Evolutionary conservation across 495 filamentous ascomycete genomes (phyloP), one percentile per base, ranked within the genome.

Genomic region (Amniculicola lignicola): DNA sequence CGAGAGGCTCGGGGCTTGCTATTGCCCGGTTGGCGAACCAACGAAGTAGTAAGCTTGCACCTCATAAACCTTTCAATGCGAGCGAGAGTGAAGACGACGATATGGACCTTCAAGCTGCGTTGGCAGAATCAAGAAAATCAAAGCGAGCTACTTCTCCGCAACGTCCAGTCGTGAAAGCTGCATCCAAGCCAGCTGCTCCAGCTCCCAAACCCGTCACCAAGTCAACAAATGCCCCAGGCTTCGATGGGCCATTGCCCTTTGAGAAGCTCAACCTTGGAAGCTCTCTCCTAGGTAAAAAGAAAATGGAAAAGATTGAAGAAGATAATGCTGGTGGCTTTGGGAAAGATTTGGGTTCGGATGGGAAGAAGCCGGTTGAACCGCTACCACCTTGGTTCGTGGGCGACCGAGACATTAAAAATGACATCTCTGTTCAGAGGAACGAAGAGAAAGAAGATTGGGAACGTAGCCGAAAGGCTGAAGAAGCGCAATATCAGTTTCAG

Each of bases 351-450:
- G 62, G 63, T 33, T 24, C 59, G 5, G 64, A 72, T n/a, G 61
- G 75, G 16, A 69, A 79, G 18, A 78, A 85, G 53, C 72, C 78
- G 3, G 70, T 79, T 0, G 74, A 75, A 31, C 83, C 85, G 11
- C 67, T 96, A 25, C 93, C 93, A 1, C 92, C 93, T 3, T 98
- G 93, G 93, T 88, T 98, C 63, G 75, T 77, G 19, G 76, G 78
- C 2, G 64, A 69, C 33, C 35, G 51, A 4, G 67, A 70, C 47
- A 67, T 70, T 18, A 33, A 67, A 23, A 49, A 67, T 19, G 69
- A 67, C 14, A 18, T 69, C 62, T 69, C 68, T 14, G 67, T 63
- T 31, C 67, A 75, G 59, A 62, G 62, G 45, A 49, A 45, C 18
- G 36, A 67, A 19, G 70, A 72, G 51, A 64, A 59, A 21, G 43